Conservation (phyloP, 306 rosid species). For the Malus asiatica region DNA sequence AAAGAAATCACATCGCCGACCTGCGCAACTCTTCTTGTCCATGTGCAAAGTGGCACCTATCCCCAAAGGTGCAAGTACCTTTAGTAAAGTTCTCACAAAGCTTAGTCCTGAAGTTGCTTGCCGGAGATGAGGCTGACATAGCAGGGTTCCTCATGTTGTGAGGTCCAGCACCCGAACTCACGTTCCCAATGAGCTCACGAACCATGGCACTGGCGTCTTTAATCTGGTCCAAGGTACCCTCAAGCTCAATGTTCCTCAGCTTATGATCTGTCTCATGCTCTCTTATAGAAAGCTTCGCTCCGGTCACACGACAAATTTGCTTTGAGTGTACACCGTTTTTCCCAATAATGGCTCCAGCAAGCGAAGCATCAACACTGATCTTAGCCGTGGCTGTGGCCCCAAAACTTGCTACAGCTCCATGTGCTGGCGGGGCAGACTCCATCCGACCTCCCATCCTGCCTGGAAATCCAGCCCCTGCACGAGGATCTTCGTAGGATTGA, state of each 20-base stretch:
- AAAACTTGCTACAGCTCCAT: constrained; percentile 59
- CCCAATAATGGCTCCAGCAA: constrained; percentile 82
- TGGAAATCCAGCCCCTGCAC: constrained; percentile 36
- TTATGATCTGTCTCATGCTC: constrained; percentile 69
- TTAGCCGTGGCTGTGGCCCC: constrained; percentile 79
- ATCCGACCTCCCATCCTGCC: constrained; percentile 49
- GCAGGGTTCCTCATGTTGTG: constrained; percentile 32
- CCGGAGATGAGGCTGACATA: constrained; percentile 18
- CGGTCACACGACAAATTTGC: constrained; percentile 76
- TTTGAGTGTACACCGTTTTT: constrained; percentile 73
- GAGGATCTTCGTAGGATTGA: constrained; percentile 58
- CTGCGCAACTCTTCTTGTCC: constrained; percentile 66
- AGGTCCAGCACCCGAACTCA: constrained; percentile 45
- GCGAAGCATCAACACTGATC: constrained; percentile 73
- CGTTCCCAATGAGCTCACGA: constrained; percentile 58
- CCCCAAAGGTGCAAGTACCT: constrained; percentile 81
- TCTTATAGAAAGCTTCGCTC: constrained; percentile 66
- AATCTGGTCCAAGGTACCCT: constrained; percentile 69
- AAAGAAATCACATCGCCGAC: constrained; percentile 28
- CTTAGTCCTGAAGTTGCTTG: constrained; percentile 67
- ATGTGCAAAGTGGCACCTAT: constrained; percentile 83
- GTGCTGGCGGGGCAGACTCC: constrained; percentile 34
- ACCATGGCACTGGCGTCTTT: constrained; percentile 84
- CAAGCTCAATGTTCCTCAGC: constrained; percentile 77
- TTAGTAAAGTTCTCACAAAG: constrained; percentile 64